Evolutionary conservation across 2,329 filamentous ascomycete genomes (phyloP), one percentile per base, ranked within the genome.

Genomic region (Aaosphaeria arxii): DNA sequence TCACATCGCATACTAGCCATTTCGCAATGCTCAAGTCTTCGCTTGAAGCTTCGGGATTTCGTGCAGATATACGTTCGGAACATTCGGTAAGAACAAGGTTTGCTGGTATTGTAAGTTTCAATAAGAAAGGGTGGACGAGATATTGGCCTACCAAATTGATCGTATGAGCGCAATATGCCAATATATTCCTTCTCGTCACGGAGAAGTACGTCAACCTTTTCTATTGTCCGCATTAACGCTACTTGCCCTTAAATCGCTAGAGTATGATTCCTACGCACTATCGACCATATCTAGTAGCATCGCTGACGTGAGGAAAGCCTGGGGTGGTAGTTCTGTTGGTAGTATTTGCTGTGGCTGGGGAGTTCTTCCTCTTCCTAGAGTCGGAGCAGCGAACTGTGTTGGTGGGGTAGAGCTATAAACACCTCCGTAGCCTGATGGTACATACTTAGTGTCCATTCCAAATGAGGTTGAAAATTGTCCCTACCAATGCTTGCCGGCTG

Each of bases 271-370:
- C 46, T 61, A 46, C 52, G 50, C 62, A 97, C 92, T 99, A 76
- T 99, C 94, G 62, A 94, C 97, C 64, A 99, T 80, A 70, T 99
- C 94, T 50, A 99, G 78, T 50, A 99, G 78, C 77, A 97, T 94
- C 46, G 94, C 91, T 31, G 94, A 94, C 31, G 94, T 99, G 13
- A 94, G 95, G 75, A 99, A 99, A 87, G 97, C 96, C 77, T 99
- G 92, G 50, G 91, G 91, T 11, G 89, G 89, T 36, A 92, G 77
- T 40, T 67, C 66, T 31, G 63, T 44, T 29, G 64, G 64, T 5
- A 67, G 54, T 35, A 68, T 58, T 9, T 55, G 58, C 46, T 59
- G 63, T 9, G 7, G 7, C 13, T 36, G 35, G 2, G 62, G 53
- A 6, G 52, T 50, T 5, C 50, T 24, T 24, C 17, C 17, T 24